phyloP scores from a whole-genome alignment of 148 eudicot genomes.

The Rhododendron henanense region DNA sequence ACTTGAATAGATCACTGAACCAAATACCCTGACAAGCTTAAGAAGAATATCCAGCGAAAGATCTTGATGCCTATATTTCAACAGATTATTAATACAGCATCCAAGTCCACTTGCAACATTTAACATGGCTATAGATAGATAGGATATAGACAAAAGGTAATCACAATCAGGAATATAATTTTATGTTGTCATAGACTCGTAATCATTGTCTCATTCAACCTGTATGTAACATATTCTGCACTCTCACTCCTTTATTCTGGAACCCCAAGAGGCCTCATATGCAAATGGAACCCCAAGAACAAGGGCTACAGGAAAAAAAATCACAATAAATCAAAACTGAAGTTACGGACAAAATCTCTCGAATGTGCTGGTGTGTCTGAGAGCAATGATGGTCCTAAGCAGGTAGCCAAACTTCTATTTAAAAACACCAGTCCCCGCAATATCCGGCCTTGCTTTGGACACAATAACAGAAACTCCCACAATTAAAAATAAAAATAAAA shows the following conservation, averaged over 20 bases:
- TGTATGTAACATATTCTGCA: neutral
- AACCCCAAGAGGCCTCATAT: neutral
- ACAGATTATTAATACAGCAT: neutral
- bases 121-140: neutral
- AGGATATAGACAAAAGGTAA: neutral
- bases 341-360: neutral
- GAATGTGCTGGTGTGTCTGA: neutral
- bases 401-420: neutral
- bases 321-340: neutral
- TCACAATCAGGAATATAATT: neutral
- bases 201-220: neutral
- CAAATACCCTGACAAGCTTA: constrained; percentile 86
- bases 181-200: neutral
- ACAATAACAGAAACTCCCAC: neutral
- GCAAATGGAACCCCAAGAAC: neutral
- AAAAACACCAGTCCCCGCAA: neutral
- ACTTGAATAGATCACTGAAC: constrained; percentile 81
- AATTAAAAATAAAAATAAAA: neutral
- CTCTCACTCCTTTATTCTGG: neutral
- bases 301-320: neutral
- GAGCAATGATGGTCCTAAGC: neutral
- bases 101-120: neutral
- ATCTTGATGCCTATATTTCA: constrained; percentile 56
- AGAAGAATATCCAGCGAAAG: constrained; percentile 82
- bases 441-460: neutral